Evolutionary conservation across 257 asterid genomes (phyloP), one percentile per base, ranked within the genome.

Genomic region (Salvia splendens): DNA sequence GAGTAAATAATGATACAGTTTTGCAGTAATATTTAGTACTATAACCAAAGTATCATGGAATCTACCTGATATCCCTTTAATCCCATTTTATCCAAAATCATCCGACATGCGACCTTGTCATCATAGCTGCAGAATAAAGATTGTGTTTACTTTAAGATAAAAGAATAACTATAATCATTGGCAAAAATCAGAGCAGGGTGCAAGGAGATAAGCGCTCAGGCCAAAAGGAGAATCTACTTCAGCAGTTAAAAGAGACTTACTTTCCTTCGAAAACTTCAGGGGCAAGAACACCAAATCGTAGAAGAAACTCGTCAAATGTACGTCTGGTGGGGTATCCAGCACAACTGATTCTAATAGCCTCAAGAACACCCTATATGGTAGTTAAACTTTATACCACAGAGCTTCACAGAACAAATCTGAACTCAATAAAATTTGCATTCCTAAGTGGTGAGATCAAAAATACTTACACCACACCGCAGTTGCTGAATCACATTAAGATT

Each of bases 271-370:
- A 78, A 70, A 67, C 80, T 57, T 82, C 88, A 49, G 88, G 87
- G 74, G 96, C 96, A 65, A 94, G 98, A 77, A 91, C 93, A 86
- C 98, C 98, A 83, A 94, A 94, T 28, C 99, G 88, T 57, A 94
- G 95, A 77, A 94, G 92, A 83, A 94, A 94, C 80, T 94, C 99
- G 74, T 94, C 92, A 79, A 91, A 94, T 62, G 96, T 80, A 57
- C 99, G 98, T 76, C 96, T 87, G 58, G 98, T 94, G 55, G 99
- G 99, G 82, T 94, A 94, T 71, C 99, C 99, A 67, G 98, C 99
- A 75, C 99, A 94, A 73, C 99, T 94, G 78, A 94, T 94, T 77
- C 99, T 86, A 72, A 94, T 94, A 55, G 98, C 98, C 78, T 93
- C 98, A 67, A 93, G 91, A 75, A 93, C 98, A 75, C 98, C 98